A percentile compares a stretch with the other conserved stretches of the same genome.
Evolutionary conservation across 805 yeast species (phyloP).

Genomic region (Lipomyces sp.): DNA sequence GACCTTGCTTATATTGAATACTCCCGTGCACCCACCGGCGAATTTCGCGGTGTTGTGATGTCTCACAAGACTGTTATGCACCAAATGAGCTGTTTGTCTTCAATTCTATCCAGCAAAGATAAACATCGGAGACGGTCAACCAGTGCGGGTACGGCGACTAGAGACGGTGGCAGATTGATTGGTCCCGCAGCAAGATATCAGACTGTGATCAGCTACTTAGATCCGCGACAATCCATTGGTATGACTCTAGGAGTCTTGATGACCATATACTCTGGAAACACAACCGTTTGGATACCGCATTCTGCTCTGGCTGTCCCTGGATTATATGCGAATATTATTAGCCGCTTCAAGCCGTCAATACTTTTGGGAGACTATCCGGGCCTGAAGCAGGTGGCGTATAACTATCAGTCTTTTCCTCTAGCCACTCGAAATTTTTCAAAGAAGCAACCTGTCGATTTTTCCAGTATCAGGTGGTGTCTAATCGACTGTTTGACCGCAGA

Average conservation of each 20-base stretch:
- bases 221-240: conserved; percentile 82
- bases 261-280: conserved; percentile 83
- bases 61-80: conserved; percentile 86
- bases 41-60: conserved; percentile 88
- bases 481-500: conserved; percentile 89
- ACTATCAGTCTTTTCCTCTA: conserved; percentile 88
- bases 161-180: conserved; percentile 8
- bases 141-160: conserved; percentile 3
- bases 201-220: conserved; percentile 66
- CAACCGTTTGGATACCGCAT: conserved; percentile 78
- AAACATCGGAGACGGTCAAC: conserved; percentile 3
- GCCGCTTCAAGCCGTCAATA: conserved; percentile 71
- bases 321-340: conserved; percentile 77
- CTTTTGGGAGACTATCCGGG: conserved; percentile 85
- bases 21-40: conserved; percentile 87
- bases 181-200: conserved; percentile 50
- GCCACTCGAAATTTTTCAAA: conserved; percentile 79
- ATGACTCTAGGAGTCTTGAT: conserved; percentile 78
- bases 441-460: conserved; percentile 73
- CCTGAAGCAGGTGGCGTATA: conserved; percentile 85
- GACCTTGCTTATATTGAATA: conserved; percentile 94
- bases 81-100: conserved; percentile 79
- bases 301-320: conserved; percentile 79
- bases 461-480: conserved; percentile 84
- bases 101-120: conserved; percentile 58